These are phyloP conservation scores for Pestalotiopsis sp. DNA, from an alignment of 2,329 filamentous ascomycete genomes.

Conservation along the genomic window DNA sequence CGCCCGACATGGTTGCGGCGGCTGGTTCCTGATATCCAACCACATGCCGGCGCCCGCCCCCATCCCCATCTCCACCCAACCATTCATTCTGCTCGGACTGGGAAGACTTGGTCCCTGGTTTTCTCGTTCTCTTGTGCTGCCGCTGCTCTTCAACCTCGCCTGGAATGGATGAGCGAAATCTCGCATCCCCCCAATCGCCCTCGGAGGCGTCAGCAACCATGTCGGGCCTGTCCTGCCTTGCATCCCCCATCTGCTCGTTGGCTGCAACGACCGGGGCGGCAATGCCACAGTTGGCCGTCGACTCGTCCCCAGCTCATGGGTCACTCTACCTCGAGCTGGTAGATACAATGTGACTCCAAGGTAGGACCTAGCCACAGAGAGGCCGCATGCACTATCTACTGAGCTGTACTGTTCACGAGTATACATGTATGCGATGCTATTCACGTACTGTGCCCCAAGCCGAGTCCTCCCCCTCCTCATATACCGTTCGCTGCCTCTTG, in stretches of 20 bases:
- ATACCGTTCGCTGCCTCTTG: conserved; percentile 25
- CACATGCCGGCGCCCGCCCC: conserved; percentile 23
- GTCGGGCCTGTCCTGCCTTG: neutral
- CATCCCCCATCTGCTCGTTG: conserved; percentile 21
- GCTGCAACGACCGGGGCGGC: conserved; percentile 28
- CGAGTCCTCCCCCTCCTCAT: conserved; percentile 18
- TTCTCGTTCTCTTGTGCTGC: conserved; percentile 16
- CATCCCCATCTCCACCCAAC: conserved; percentile 28
- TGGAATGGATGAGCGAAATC: conserved; percentile 16
- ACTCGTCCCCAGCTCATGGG: conserved; percentile 14
- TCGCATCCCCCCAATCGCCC: conserved; percentile 24
- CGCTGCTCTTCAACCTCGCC: conserved; percentile 24
- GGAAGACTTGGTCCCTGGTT: conserved; percentile 17
- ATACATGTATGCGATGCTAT: conserved; percentile 8
- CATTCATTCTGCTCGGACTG: conserved; percentile 18
- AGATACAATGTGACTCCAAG: conserved; percentile 1
- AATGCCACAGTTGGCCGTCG: conserved; percentile 20
- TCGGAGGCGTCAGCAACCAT: conserved; percentile 16
- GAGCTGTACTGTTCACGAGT: neutral
- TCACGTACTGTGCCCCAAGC: conserved; percentile 13
- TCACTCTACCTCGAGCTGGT: conserved; percentile 20
- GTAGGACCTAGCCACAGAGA: neutral
- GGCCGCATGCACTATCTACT: neutral
- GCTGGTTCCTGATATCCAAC: conserved; percentile 29
- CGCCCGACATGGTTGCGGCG: conserved; percentile 26